Evolutionary conservation across 2,329 filamentous ascomycete genomes (phyloP), one percentile per base, ranked within the genome.

Genomic region (Sclerotinia sclerotiorum): DNA sequence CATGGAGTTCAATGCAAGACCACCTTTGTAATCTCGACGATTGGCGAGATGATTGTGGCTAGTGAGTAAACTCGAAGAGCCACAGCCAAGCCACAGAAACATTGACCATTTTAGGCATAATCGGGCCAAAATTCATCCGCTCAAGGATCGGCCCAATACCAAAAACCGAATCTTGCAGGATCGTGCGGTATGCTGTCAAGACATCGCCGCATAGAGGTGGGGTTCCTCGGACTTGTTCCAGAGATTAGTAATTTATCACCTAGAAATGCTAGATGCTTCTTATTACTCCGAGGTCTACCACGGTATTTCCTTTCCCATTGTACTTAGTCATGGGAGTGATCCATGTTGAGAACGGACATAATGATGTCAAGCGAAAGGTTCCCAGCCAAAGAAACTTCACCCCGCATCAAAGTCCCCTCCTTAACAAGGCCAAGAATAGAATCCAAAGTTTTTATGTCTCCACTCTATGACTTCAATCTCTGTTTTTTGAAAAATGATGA

Each of bases 201-300:
- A 63, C 51, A 51, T 51, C 32, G 46, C 60, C 60, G 60, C 32
- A 52, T 46, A 51, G n/a, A 42, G 60, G 60, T 63, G 60, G 60
- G 46, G 32, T 24, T 49, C 15, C 11, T 42, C 39, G 39, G 39
- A 62, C 29, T 51, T 15, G 21, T 51, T 21, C 46, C 29, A 51
- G 39, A 5, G 10, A 27, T n/a, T 46, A 24, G 19, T 13, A 27
- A 21, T 15, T 19, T 19, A 6, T 58, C 8, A 1, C 27, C 13
- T 6, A n/a, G 32, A 62, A 29, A 62, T 62, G 44, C 29, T 61
- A n/a, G 55, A 58, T 57, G 21, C 1, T 21, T 57, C 55, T 35
- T 11, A 49, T 2, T 35, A n/a, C n/a, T 21, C 58, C 58, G 58
- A 49, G 44, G 58, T 49, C 29, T 15, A 49, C 7, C 27, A 11